phyloP scores from a whole-genome alignment of 78 protist species.

The Anaeramoeba flamelloides region DNA sequence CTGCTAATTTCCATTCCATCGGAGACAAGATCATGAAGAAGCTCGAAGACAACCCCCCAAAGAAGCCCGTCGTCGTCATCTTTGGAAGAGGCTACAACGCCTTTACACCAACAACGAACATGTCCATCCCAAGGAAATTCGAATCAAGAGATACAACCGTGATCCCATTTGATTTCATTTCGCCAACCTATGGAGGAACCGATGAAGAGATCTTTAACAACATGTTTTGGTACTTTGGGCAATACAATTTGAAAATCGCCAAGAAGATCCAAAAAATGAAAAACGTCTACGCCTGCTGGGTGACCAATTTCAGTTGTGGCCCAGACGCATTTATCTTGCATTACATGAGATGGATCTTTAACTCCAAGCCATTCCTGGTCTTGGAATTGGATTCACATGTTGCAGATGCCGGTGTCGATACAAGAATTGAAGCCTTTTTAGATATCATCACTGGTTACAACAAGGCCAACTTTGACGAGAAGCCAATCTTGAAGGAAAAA shows the following conservation, averaged over 20 bases:
- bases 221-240: neutral
- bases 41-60: no score
- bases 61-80: no score
- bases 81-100: no score
- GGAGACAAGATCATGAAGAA: no score
- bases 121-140: no score
- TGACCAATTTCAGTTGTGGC: neutral
- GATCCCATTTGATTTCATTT: no score
- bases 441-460: no score
- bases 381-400: neutral
- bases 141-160: no score
- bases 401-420: neutral
- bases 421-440: neutral
- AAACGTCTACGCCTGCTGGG: neutral
- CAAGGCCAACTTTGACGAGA: neutral
- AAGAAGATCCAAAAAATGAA: neutral
- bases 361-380: neutral
- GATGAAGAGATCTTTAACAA: no score
- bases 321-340: neutral
- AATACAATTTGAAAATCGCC: neutral
- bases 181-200: no score
- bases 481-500: neutral
- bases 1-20: no score
- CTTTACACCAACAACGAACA: no score
- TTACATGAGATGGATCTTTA: neutral